These are phyloP conservation scores for Cenchrus purpureus DNA, from an alignment of 176 grass and related monocot species.

Conservation along the genomic window DNA sequence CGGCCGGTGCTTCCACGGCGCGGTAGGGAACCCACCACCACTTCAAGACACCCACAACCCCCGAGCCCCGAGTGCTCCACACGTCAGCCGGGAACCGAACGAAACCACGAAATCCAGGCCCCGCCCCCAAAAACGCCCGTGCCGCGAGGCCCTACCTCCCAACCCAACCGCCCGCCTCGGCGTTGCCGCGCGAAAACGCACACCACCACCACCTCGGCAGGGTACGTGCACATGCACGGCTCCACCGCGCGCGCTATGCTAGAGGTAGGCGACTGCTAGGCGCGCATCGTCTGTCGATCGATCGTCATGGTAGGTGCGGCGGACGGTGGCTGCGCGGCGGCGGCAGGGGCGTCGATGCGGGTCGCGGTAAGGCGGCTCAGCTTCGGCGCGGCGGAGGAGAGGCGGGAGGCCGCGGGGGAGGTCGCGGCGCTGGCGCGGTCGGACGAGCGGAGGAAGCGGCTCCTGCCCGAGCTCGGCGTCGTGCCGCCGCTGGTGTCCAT, in stretches of 20 bases:
- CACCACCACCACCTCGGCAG: background rate
- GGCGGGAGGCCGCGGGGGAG: conserved; percentile 43
- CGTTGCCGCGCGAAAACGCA: conserved; percentile 11
- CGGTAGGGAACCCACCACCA: background rate
- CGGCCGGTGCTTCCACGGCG: background rate
- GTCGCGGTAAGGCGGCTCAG: conserved; percentile 59
- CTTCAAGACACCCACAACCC: background rate
- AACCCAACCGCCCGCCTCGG: background rate
- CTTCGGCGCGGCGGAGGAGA: conserved; percentile 57
- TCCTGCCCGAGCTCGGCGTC: conserved; percentile 64
- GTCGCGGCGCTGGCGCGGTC: conserved; percentile 50
- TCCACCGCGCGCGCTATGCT: background rate
- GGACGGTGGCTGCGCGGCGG: background rate
- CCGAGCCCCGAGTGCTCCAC: conserved; percentile 6
- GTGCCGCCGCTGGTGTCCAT: conserved; percentile 63
- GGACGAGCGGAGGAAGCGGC: conserved; percentile 47
- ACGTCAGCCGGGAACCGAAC: conserved; percentile 13
- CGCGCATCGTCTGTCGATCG: background rate
- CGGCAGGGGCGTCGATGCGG: background rate
- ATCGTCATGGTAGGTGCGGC: background rate
- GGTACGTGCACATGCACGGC: conserved; percentile 10
- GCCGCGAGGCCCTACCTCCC: background rate
- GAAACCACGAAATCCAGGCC: background rate
- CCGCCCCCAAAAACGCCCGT: background rate
- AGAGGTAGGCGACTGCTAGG: background rate